These are phyloP conservation scores for Xylaria digitata DNA, from an alignment of 2,329 filamentous ascomycete genomes.

Conservation along the genomic window DNA sequence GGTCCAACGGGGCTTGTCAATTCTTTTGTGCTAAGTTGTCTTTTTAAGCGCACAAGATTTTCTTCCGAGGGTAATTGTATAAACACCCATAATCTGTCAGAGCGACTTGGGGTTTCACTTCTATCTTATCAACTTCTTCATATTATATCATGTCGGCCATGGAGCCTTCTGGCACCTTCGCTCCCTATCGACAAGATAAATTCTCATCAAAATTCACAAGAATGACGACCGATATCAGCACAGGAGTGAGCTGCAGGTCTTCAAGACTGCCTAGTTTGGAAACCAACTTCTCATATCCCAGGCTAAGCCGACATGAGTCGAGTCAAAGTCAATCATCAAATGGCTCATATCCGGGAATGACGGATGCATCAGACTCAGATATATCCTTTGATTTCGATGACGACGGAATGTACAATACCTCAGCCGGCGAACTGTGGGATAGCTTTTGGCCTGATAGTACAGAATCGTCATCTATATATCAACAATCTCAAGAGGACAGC, in stretches of 20 bases:
- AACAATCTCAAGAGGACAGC: conserved; percentile 38
- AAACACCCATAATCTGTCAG: conserved; percentile 45
- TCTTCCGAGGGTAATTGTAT: conserved; percentile 39
- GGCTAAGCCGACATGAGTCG: conserved; percentile 45
- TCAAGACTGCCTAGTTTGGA: conserved; percentile 42
- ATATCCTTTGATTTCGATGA: conserved; percentile 62
- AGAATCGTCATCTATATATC: conserved; percentile 7
- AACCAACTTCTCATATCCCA: conserved; percentile 53
- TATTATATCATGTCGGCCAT: conserved; percentile 38
- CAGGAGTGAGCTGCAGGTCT: conserved; percentile 18
- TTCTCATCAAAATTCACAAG: conserved; percentile 19
- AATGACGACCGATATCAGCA: conserved; percentile 34
- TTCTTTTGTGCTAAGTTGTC: conserved; percentile 35
- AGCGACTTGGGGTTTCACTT: conserved; percentile 37
- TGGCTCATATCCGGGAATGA: conserved; percentile 60
- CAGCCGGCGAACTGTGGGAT: conserved; percentile 62
- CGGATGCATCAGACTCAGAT: conserved; percentile 65
- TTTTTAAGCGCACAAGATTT: conserved; percentile 37
- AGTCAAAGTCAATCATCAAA: conserved; percentile 56
- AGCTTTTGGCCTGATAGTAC: conserved; percentile 58
- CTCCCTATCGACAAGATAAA: conserved; percentile 29
- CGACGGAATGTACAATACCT: conserved; percentile 61
- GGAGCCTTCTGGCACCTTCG: conserved; percentile 41
- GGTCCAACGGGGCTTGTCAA: conserved; percentile 27
- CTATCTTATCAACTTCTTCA: conserved; percentile 40